phyloP scores from a whole-genome alignment of 108 stramenopile genomes.

The Skeletonema marinoi region DNA sequence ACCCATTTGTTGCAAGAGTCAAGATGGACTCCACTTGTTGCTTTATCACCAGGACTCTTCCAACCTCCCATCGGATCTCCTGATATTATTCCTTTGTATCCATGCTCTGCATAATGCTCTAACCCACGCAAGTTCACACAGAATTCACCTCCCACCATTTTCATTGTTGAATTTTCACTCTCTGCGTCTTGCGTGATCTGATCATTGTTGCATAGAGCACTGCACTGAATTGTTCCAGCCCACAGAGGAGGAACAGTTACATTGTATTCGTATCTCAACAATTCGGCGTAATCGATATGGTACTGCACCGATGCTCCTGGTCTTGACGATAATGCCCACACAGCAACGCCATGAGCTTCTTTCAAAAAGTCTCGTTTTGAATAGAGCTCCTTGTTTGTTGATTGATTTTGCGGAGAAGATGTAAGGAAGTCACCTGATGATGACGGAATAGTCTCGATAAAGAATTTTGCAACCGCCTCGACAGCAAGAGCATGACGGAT shows the following conservation, averaged over 20 bases:
- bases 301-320: slow-evolving; percentile 66
- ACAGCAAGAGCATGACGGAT: slow-evolving; percentile 46
- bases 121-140: slow-evolving; percentile 65
- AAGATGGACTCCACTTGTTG: slow-evolving; percentile 1
- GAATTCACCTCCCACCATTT: slow-evolving; percentile 75
- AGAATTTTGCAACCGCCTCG: slow-evolving; percentile 46
- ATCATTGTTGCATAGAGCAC: slow-evolving; percentile 31
- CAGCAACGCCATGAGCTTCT: slow-evolving; percentile 66
- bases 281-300: slow-evolving; percentile 88
- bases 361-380: not conserved
- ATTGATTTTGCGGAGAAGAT: not conserved
- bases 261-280: slow-evolving; percentile 75
- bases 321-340: slow-evolving; percentile 71
- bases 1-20: slow-evolving; percentile 46
- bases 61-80: slow-evolving; percentile 43
- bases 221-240: slow-evolving; percentile 85
- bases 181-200: not conserved
- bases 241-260: slow-evolving; percentile 76
- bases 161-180: not conserved
- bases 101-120: slow-evolving; percentile 70
- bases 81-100: slow-evolving; percentile 70
- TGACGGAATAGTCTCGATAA: slow-evolving; percentile 24
- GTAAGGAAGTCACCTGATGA: slow-evolving; percentile 4
- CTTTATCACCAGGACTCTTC: slow-evolving; percentile 8
- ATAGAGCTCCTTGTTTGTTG: slow-evolving; percentile 10